Conservation (phyloP, 2,329 filamentous ascomycete species). For the Ceratocystis ficicola region DNA sequence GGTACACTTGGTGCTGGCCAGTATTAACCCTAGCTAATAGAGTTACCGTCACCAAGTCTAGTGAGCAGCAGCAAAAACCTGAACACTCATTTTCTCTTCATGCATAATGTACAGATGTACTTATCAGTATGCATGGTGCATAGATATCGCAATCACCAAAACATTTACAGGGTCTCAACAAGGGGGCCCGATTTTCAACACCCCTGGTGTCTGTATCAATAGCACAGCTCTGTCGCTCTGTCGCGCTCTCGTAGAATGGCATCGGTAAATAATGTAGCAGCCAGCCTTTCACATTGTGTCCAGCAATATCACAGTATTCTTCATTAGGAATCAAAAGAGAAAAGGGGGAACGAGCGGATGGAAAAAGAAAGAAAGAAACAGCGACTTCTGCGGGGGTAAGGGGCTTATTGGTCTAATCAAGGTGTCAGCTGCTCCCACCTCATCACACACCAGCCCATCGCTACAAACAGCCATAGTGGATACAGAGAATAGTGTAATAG, state of each 20-base stretch:
- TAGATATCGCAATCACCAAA: neutral
- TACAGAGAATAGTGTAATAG: no score
- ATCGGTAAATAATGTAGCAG: neutral
- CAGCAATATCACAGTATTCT: neutral
- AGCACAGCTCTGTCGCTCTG: neutral
- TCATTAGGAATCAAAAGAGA: neutral
- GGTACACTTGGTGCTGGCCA: no score
- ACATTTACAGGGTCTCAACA: neutral
- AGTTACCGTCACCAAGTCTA: no score
- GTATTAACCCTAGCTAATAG: no score
- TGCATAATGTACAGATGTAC: neutral
- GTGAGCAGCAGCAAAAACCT: no score
- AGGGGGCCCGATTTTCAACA: neutral
- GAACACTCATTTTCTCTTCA: no score
- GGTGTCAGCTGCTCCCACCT: neutral
- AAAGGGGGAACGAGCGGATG: neutral
- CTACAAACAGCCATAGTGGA: neutral
- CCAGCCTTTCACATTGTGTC: slow-evolving; percentile 1
- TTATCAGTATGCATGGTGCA: neutral
- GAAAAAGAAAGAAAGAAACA: neutral
- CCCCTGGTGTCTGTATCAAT: neutral
- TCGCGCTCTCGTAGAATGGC: neutral
- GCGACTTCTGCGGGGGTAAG: neutral
- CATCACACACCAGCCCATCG: neutral
- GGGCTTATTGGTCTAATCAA: neutral